Percentiles rank a stretch among this genome's conserved stretches.
phyloP scores from a whole-genome alignment of 2,329 filamentous ascomycete genomes.

The Sclerotinia spermophila region DNA sequence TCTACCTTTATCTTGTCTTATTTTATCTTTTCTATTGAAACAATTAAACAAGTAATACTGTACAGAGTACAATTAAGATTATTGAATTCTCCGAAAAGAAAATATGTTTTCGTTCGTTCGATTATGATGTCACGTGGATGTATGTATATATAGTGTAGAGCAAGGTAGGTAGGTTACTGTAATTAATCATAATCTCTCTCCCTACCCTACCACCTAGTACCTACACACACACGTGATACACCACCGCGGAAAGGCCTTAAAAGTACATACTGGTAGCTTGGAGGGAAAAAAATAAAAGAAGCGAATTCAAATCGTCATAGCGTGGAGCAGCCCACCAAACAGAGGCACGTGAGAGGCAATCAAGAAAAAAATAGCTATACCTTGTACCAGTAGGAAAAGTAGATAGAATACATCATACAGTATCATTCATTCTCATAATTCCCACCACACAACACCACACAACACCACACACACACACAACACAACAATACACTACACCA shows the following conservation, averaged over 20 bases:
- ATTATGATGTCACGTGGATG: too few relatives aligned
- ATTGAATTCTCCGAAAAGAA: not conserved
- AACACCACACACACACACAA: not conserved
- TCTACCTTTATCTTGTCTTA: too few relatives aligned
- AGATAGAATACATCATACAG: too few relatives aligned
- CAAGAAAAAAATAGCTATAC: too few relatives aligned
- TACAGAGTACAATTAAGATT: not conserved
- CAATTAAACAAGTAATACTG: too few relatives aligned
- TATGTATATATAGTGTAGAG: too few relatives aligned
- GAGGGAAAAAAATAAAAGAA: not conserved
- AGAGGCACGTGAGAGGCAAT: not conserved
- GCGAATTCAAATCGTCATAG: conserved; percentile 24
- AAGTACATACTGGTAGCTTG: not conserved
- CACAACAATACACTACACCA: not conserved
- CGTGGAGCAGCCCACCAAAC: conserved; percentile 18
- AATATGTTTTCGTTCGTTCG: not conserved
- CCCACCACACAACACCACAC: too few relatives aligned
- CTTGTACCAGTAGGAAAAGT: too few relatives aligned
- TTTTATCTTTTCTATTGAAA: too few relatives aligned
- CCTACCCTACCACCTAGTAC: not conserved
- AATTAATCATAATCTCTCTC: not conserved
- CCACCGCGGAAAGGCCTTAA: not conserved
- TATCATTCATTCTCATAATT: not conserved
- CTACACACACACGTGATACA: too few relatives aligned
- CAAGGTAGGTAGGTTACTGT: not conserved